phyloP scores from a whole-genome alignment of 1,284 basidiomycete genomes.

The Trametes polyzona region DNA sequence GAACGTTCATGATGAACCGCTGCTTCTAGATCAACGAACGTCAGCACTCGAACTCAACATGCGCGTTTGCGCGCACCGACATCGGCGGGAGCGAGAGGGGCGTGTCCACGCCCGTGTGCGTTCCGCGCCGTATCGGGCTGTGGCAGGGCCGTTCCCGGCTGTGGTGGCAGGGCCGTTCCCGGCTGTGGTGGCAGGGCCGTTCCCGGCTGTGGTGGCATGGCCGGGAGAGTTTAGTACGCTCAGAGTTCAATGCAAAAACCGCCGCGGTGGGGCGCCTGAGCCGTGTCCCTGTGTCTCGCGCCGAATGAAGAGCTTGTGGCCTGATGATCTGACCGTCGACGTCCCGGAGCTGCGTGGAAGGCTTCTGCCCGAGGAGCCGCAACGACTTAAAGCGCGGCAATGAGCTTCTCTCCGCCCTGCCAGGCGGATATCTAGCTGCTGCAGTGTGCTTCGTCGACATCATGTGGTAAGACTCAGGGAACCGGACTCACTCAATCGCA shows the following conservation, averaged over 20 bases:
- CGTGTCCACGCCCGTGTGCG: slow-evolving; percentile 12
- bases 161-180: slow-evolving; percentile 2
- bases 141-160: neutral
- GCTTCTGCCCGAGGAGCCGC: neutral
- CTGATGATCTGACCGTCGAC: slow-evolving; percentile 13
- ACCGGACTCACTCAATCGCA: neutral
- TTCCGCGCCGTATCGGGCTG: neutral
- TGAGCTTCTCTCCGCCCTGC: neutral
- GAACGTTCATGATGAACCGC: neutral
- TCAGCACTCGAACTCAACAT: neutral
- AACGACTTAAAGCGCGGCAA: neutral
- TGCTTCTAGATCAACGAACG: slow-evolving; percentile 1
- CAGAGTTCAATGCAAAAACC: neutral
- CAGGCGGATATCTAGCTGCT: neutral
- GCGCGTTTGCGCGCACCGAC: neutral
- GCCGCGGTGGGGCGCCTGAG: slow-evolving; percentile 1
- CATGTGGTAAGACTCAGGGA: neutral
- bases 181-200: slow-evolving; percentile 6
- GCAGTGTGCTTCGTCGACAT: neutral
- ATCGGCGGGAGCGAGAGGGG: neutral
- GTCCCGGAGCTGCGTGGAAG: neutral
- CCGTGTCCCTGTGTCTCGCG: neutral
- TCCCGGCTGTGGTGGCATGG: slow-evolving; percentile 1
- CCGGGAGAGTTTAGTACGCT: neutral
- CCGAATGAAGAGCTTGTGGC: slow-evolving; percentile 2